Evolutionary conservation across 1,284 basidiomycete species (phyloP), one percentile per base, ranked within the genome.

Genomic region (Retiboletus flavoniger): DNA sequence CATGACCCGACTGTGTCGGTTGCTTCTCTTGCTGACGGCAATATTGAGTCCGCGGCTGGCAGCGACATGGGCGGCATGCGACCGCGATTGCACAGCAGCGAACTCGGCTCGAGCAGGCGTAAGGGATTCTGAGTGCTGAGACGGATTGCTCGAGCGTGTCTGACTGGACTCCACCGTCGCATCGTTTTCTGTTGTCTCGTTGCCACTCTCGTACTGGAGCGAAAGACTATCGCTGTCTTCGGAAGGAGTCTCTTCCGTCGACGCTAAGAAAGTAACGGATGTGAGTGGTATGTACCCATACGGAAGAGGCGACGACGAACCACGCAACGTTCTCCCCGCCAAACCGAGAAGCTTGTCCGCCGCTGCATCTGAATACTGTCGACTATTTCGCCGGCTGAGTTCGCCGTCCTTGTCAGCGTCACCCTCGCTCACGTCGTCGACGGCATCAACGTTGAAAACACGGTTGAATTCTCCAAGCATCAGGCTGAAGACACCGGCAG

Each of bases 401-500:
- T 79, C 77, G 44, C 71, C 63, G 24, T 68, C 63, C 40, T 75
- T 73, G 19, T 66, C 67, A 54, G 61, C 56, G 32, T 74, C 75
- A 16, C 58, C 65, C 56, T 64, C 65, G 36, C 61, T 34, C 14
- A 29, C 78, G 17, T 75, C 78, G 59, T 78, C 35, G 24, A 24
- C 78, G 24, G 72, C 72, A 61, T 85, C 80, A 45, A 89, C 85
- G 63, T 91, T 91, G 75, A 93, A 94, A 39, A 94, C 92, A 8
- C 84, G 82, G 61, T 93, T 93, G 73, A 95, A 96, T 68, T 95
- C 92, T 55, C 85, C 87, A 28, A 97, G 82, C 83, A 97, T 92
- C 62, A 97, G 76, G 67, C 91, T 93, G 73, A 97, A 95, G 45
- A 97, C 90, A 7, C 93, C 94, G 0, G 94, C 95, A 14, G 95